Evolutionary conservation across 768 basidiomycete species (phyloP), one percentile per base, ranked within the genome.

Genomic region (Lentinula aciculospora): DNA sequence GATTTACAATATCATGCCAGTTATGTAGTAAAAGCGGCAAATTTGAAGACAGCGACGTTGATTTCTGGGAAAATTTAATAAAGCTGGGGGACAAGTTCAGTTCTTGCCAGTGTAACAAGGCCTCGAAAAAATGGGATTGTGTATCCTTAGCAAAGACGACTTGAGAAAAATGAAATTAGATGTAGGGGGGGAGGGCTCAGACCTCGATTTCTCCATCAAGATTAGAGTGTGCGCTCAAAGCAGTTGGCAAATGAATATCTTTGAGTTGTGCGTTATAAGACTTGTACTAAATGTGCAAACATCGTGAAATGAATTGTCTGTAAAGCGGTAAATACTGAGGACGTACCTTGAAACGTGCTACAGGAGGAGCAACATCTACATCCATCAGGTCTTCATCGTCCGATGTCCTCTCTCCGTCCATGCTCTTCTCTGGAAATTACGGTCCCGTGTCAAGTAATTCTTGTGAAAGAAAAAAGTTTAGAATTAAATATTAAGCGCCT

Each of bases 1-100:
- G 62, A 1, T 78, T 73, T 21, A 86, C 72, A 1, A 95, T 77
- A 13, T 87, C 82, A 61, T 76, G 73, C 84, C 88, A 89, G 68
- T 93, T 86, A 64, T 91, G 89, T 7, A 95, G 74, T 13, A 95
- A 79, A 28, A 93, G 73, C 1, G 92, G 86, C 81, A 94, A 83
- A 4, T 89, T 92, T 2, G 82, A 78, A 4, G 88, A 84, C 37
- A 92, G 72, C 0, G 77, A 68, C 40, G 84, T 79, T 0, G 78
- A 83, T 60, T 79, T 78, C 58, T 79, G 76, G 2, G 86, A 83
- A 65, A 92, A 94, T 28, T 75, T 71, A 55, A 92, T 69, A 68
- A 94, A 94, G 1, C 83, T 76, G 0, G 88, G 81, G 2, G 90
- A 78, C 21, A 95, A 80, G 68, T 90, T 93, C 59, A 94, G 79